Percentiles rank a stretch among this genome's conserved stretches.
phyloP scores from a whole-genome alignment of 176 grass and related monocot species.

The Rhynchospora tenuis region DNA sequence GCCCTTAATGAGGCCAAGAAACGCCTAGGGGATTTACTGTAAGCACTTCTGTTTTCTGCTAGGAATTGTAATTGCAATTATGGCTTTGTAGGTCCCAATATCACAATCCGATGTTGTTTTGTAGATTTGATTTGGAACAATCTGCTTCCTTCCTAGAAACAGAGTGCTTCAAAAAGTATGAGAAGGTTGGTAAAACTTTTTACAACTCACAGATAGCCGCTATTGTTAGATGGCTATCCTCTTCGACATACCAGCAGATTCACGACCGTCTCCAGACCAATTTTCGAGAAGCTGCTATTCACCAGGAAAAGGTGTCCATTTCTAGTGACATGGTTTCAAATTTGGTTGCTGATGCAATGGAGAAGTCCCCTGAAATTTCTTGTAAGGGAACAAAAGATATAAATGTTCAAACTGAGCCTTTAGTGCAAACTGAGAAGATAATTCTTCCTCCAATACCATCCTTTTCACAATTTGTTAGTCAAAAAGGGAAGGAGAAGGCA shows the following conservation, averaged over 20 bases:
- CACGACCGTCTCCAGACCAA: conserved; percentile 35
- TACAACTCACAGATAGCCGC: conserved; percentile 91
- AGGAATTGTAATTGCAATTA: neutral
- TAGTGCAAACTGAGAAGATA: conserved; percentile 10
- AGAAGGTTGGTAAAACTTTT: conserved; percentile 76
- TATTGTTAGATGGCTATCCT: conserved; percentile 71
- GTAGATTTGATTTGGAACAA: conserved; percentile 36
- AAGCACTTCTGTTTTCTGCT: conserved; percentile 20
- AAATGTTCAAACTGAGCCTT: conserved; percentile 2
- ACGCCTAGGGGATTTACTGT: conserved; percentile 48
- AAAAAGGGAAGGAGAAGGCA: conserved; percentile 33
- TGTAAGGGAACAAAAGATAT: neutral
- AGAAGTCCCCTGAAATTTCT: conserved; percentile 5
- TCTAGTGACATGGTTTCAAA: conserved; percentile 12
- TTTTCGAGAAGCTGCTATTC: neutral
- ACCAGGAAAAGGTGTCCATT: neutral
- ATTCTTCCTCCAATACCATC: conserved; percentile 57
- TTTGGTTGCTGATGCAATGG: neutral
- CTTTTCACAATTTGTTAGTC: conserved; percentile 56
- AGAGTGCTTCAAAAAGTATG: conserved; percentile 82
- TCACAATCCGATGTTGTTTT: conserved; percentile 6
- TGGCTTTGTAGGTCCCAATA: neutral
- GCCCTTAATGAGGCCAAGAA: conserved; percentile 50
- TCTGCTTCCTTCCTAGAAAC: conserved; percentile 67
- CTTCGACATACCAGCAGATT: conserved; percentile 58